Percentiles rank a stretch among this genome's conserved stretches.
These are phyloP conservation scores for Aspergillus jensenii DNA, from an alignment of 2,329 filamentous ascomycete genomes.

Conservation along the genomic window DNA sequence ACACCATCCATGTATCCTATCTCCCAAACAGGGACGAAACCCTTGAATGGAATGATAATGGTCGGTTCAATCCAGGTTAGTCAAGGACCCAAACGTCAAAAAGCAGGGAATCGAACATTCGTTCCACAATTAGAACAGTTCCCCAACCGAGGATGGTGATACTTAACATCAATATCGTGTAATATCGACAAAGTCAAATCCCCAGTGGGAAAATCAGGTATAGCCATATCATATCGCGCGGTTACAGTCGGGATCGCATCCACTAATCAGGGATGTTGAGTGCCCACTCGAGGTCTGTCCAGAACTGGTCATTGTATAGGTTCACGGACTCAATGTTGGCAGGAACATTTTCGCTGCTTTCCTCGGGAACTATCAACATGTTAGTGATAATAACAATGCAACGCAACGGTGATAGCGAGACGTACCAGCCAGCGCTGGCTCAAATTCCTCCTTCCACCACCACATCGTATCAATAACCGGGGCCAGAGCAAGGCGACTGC, in stretches of 20 bases:
- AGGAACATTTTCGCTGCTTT: neutral
- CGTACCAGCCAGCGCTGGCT: conserved; percentile 8
- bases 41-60: too few species aligned
- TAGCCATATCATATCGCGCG: too few species aligned
- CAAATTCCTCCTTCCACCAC: conserved; percentile 47
- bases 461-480: conserved; percentile 40
- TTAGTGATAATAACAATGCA: neutral
- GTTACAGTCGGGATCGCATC: neutral
- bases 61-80: too few species aligned
- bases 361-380: conserved; percentile 13
- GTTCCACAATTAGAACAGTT: too few species aligned
- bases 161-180: too few species aligned
- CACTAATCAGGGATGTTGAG: conserved; percentile 11
- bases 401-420: neutral
- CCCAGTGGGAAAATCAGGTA: too few species aligned
- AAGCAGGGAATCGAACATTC: too few species aligned
- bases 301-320: conserved; percentile 38
- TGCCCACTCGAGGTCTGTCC: conserved; percentile 42
- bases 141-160: too few species aligned
- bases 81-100: too few species aligned
- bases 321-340: conserved; percentile 18
- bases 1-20: too few species aligned
- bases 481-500: conserved; percentile 39
- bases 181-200: too few species aligned
- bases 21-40: too few species aligned